Evolutionary conservation across 306 rosid genomes (phyloP).

Genomic region (Sophora flavescens): DNA sequence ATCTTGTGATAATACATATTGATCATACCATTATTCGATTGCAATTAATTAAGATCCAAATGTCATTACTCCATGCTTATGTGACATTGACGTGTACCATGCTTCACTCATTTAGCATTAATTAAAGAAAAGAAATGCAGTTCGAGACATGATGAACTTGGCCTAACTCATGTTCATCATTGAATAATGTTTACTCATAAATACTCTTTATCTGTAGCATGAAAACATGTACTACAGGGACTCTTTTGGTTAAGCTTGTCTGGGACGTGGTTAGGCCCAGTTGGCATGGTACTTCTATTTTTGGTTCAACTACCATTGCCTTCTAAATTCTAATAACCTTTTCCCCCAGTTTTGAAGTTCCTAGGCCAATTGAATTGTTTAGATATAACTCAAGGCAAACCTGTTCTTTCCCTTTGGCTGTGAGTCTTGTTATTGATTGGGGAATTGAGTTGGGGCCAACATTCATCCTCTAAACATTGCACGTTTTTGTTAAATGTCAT

Average conservation of each 20-base stretch:
- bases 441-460: neutral
- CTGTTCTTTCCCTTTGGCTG: too few relatives aligned
- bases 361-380: slow-evolving; percentile 1
- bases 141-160: neutral
- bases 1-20: slow-evolving; percentile 5
- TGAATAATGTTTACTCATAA: neutral
- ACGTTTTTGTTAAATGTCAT: neutral
- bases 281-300: too few relatives aligned
- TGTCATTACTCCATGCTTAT: neutral
- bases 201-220: neutral
- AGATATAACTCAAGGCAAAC: too few relatives aligned
- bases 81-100: slow-evolving; percentile 3
- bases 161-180: neutral
- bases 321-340: neutral
- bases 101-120: slow-evolving; percentile 33
- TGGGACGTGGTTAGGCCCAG: too few relatives aligned
- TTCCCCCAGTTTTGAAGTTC: neutral
- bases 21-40: slow-evolving; percentile 6
- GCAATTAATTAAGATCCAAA: neutral
- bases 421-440: neutral
- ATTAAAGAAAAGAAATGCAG: neutral
- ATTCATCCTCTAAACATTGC: neutral
- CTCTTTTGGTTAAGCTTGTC: too few relatives aligned
- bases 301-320: neutral
- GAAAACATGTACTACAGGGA: too few relatives aligned